A percentile compares a stretch with the other conserved stretches of the same genome.
Evolutionary conservation across 192 early-diverging fungal species (phyloP).

Genomic region (Coemansia asiatica): DNA sequence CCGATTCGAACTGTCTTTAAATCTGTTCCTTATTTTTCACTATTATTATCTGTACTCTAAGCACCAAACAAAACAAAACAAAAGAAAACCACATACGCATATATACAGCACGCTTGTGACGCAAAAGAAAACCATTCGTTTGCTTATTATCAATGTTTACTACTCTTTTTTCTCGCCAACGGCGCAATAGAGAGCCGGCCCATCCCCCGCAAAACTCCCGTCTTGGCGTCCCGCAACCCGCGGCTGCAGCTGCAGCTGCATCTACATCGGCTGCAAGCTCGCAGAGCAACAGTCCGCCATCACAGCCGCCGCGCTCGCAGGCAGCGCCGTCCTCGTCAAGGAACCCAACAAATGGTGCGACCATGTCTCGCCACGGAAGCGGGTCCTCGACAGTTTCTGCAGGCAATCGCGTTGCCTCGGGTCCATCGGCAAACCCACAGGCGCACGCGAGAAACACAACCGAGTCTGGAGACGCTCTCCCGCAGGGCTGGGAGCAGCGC

Average conservation of each 20-base stretch:
- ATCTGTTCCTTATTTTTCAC: background rate
- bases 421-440: background rate
- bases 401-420: background rate
- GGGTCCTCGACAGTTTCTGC: slow-evolving; percentile 11
- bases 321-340: slow-evolving; percentile 5
- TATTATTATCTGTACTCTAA: background rate
- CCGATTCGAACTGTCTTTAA: background rate
- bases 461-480: slow-evolving; percentile 38
- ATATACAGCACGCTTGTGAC: background rate
- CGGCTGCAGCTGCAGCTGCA: slow-evolving; percentile 12
- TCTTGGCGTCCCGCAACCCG: slow-evolving; percentile 12
- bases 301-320: slow-evolving; percentile 5
- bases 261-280: slow-evolving; percentile 14
- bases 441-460: slow-evolving; percentile 18
- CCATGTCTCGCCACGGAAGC: slow-evolving; percentile 19
- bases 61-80: no score
- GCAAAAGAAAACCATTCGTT: background rate
- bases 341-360: slow-evolving; percentile 2
- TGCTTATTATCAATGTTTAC: slow-evolving; percentile 31
- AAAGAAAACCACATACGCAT: background rate
- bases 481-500: slow-evolving; percentile 90
- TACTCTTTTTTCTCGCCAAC: slow-evolving; percentile 50
- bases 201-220: slow-evolving; percentile 26
- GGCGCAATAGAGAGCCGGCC: slow-evolving; percentile 42
- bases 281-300: slow-evolving; percentile 8